These are phyloP conservation scores for Jatropha podagrica DNA, from an alignment of 441 rosid genomes.

Conservation along the genomic window DNA sequence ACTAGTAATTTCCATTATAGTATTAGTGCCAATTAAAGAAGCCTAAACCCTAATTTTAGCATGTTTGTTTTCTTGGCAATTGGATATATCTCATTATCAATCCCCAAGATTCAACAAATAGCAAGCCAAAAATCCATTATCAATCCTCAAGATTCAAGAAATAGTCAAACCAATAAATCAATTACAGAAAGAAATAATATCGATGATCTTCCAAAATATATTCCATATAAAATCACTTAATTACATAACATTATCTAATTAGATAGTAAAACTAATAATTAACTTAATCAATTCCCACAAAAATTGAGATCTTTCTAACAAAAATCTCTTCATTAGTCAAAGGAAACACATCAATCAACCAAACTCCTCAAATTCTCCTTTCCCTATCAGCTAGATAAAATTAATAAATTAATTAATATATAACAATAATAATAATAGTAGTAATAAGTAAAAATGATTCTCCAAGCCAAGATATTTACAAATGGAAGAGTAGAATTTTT, in stretches of 20 bases:
- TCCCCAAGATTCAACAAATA: not conserved
- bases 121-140: not conserved
- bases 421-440: not conserved
- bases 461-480: conserved; percentile 28
- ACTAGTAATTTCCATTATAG: not conserved
- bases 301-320: conserved; percentile 16
- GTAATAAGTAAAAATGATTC: not conserved
- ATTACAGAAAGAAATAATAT: not conserved
- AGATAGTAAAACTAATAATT: conserved; percentile 1
- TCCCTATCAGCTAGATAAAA: conserved; percentile 1
- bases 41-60: conserved; percentile 11
- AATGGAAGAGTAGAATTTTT: not conserved
- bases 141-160: not conserved
- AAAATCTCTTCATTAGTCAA: conserved; percentile 26
- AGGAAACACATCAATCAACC: conserved; percentile 10
- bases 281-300: conserved; percentile 13
- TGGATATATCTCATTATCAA: not conserved
- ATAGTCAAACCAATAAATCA: not conserved
- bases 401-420: conserved; percentile 1
- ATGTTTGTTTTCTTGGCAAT: conserved; percentile 9
- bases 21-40: not conserved
- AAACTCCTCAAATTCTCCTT: conserved; percentile 5
- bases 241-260: not conserved
- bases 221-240: conserved; percentile 7
- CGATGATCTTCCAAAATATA: conserved; percentile 10